Conservation (phyloP, 2,329 filamentous ascomycete genomes). For the Xylaria sp. region DNA sequence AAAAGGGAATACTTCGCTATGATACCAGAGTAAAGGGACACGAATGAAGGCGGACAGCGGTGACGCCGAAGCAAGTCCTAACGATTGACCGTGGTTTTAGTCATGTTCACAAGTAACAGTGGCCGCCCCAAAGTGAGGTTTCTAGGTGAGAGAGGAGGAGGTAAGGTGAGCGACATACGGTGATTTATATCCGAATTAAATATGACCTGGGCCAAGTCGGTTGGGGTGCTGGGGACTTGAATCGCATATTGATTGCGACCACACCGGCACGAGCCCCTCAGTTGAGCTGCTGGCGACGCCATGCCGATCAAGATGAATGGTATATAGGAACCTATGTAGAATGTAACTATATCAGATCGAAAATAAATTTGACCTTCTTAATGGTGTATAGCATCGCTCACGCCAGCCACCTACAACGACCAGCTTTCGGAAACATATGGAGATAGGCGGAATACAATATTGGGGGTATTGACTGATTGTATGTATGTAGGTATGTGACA, state of each 20-base stretch:
- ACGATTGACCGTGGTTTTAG: conserved; percentile 12
- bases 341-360: conserved; percentile 10
- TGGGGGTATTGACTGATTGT: too few relatives aligned
- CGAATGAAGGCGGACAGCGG: conserved; percentile 85
- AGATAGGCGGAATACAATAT: background rate
- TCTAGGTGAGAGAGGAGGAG: background rate
- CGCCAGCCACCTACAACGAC: background rate
- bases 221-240: conserved; percentile 69
- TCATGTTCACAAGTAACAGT: conserved; percentile 6
- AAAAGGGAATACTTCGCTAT: conserved; percentile 77
- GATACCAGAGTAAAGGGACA: conserved; percentile 84
- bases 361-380: background rate
- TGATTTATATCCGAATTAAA: conserved; percentile 78
- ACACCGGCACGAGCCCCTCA: conserved; percentile 85
- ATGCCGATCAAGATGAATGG: conserved; percentile 15
- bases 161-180: conserved; percentile 66
- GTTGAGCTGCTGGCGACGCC: conserved; percentile 41
- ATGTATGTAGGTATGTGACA: too few relatives aligned
- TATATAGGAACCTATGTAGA: background rate
- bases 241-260: conserved; percentile 87
- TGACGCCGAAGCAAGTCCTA: conserved; percentile 74
- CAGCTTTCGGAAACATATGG: conserved; percentile 6
- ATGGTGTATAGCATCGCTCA: conserved; percentile 7
- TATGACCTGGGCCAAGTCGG: conserved; percentile 72
- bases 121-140: background rate